Evolutionary conservation across 2,329 filamentous ascomycete species (phyloP).

Genomic region (Talaromyces sp.): DNA sequence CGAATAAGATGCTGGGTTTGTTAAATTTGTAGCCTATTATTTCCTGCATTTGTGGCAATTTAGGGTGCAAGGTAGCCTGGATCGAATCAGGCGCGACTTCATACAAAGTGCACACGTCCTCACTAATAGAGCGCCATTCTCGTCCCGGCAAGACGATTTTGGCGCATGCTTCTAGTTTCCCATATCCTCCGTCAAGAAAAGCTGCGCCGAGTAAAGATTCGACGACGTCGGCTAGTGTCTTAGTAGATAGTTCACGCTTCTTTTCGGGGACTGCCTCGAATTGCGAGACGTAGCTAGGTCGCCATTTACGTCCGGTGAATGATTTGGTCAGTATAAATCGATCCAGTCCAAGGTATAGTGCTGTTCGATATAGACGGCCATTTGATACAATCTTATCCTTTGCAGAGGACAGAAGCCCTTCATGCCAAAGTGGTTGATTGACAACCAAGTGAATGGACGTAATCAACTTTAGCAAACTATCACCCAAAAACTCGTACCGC

Average conservation of each 20-base stretch:
- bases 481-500: slow-evolving; percentile 80
- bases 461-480: slow-evolving; percentile 74
- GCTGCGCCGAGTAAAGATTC: slow-evolving; percentile 80
- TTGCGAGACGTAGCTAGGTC: slow-evolving; percentile 57
- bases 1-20: slow-evolving; percentile 65
- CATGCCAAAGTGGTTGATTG: slow-evolving; percentile 64
- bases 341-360: slow-evolving; percentile 63
- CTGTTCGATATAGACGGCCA: slow-evolving; percentile 63
- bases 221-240: slow-evolving; percentile 81
- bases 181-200: slow-evolving; percentile 65
- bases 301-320: slow-evolving; percentile 72
- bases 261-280: slow-evolving; percentile 22
- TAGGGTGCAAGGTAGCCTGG: slow-evolving; percentile 42
- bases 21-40: slow-evolving; percentile 70
- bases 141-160: slow-evolving; percentile 62
- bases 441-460: slow-evolving; percentile 64
- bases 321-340: slow-evolving; percentile 65
- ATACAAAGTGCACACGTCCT: slow-evolving; percentile 47
- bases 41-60: slow-evolving; percentile 52
- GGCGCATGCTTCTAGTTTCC: slow-evolving; percentile 63
- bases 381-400: slow-evolving; percentile 75
- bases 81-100: slow-evolving; percentile 36
- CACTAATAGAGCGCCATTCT: slow-evolving; percentile 51
- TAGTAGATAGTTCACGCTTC: slow-evolving; percentile 60
- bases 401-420: slow-evolving; percentile 67